Percentiles rank a stretch among this genome's conserved stretches.
These are phyloP conservation scores for Phaeoacremonium minimum DNA, from an alignment of 2,329 filamentous ascomycete genomes.

Conservation along the genomic window DNA sequence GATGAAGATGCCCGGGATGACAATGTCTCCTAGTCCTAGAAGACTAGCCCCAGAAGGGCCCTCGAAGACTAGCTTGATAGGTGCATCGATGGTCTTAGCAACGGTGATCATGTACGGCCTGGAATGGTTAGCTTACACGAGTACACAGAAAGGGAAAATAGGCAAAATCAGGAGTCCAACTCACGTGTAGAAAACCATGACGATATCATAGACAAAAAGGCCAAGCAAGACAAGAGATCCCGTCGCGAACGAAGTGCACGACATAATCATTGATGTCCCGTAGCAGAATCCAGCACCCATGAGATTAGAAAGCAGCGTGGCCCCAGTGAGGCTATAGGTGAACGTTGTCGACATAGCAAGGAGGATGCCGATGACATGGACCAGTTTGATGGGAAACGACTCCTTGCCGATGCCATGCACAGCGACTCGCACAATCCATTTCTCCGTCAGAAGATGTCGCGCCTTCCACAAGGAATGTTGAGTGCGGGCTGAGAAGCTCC, in stretches of 20 bases:
- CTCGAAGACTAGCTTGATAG: conserved; percentile 82
- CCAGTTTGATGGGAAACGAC: conserved; percentile 49
- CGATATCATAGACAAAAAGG: conserved; percentile 92
- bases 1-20: conserved; percentile 87
- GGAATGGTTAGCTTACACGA: conserved; percentile 13
- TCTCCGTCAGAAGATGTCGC: conserved; percentile 42
- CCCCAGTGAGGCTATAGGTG: conserved; percentile 62
- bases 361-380: conserved; percentile 52
- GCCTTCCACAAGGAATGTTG: conserved; percentile 40
- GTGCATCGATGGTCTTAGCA: conserved; percentile 83
- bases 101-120: conserved; percentile 83
- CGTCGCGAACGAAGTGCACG: conserved; percentile 81
- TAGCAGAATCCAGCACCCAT: conserved; percentile 88
- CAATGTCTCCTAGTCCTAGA: conserved; percentile 90
- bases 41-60: conserved; percentile 68
- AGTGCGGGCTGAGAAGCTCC: conserved; percentile 13
- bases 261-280: conserved; percentile 74
- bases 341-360: conserved; percentile 50
- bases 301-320: conserved; percentile 68
- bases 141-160: neutral
- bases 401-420: conserved; percentile 47
- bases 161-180: conserved; percentile 19
- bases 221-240: conserved; percentile 73
- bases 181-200: conserved; percentile 83
- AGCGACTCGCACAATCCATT: conserved; percentile 45